Evolutionary conservation across 2,329 filamentous ascomycete genomes (phyloP).

Genomic region (Aureobasidium sp.): DNA sequence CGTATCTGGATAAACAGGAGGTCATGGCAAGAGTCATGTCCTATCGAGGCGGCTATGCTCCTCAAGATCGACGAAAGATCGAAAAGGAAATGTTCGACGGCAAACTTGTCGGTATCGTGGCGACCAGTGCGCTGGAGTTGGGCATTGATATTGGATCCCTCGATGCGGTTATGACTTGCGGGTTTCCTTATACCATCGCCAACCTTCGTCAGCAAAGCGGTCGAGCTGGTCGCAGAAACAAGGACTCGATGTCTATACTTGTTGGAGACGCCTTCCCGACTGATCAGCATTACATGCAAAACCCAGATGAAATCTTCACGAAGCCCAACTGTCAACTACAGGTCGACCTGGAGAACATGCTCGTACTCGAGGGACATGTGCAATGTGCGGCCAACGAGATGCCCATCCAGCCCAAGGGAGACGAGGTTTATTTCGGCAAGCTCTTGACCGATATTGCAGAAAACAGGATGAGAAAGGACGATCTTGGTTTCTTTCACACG

Average conservation of each 20-base stretch:
- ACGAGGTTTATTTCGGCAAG: conserved; percentile 69
- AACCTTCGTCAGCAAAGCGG: conserved; percentile 93
- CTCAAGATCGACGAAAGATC: conserved; percentile 79
- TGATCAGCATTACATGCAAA: conserved; percentile 95
- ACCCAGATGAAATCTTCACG: conserved; percentile 87
- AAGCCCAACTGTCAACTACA: conserved; percentile 83
- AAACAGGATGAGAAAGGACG: conserved; percentile 65
- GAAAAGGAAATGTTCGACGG: conserved; percentile 97
- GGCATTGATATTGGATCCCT: conserved; percentile 92
- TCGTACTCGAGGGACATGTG: conserved; percentile 85
- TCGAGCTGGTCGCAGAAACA: conserved; percentile 82
- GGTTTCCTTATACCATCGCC: conserved; percentile 91
- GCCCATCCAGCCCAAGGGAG: conserved; percentile 73
- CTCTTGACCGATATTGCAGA: conserved; percentile 62
- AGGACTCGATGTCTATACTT: conserved; percentile 82
- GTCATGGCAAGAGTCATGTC: conserved; percentile 80
- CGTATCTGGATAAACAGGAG: conserved; percentile 62
- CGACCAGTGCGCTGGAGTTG: conserved; percentile 85
- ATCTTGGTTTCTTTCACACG: conserved; percentile 79
- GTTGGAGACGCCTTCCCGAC: conserved; percentile 84
- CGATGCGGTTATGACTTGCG: conserved; percentile 87
- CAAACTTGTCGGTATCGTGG: conserved; percentile 84
- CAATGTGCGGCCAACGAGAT: conserved; percentile 95
- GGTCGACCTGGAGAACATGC: conserved; percentile 84
- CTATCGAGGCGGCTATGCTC: conserved; percentile 89